Percentiles rank a stretch among this genome's conserved stretches.
These are phyloP conservation scores for Microcera coccophila DNA, from an alignment of 2,329 filamentous ascomycete species.

Conservation along the genomic window DNA sequence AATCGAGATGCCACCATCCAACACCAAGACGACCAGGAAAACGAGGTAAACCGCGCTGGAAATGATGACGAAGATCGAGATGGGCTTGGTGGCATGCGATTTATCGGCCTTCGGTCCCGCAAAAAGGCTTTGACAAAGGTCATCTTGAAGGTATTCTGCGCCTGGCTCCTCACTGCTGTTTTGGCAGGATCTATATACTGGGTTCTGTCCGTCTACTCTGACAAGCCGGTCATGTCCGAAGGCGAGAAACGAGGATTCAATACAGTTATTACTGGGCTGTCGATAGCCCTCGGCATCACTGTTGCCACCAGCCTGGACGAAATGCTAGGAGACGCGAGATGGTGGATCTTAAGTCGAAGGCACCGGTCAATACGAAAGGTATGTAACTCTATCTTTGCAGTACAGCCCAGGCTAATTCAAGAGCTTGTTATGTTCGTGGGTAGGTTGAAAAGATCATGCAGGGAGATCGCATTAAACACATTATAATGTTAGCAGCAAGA, in stretches of 20 bases:
- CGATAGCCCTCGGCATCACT: conserved; percentile 39
- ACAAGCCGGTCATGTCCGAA: not conserved
- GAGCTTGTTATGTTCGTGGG: not conserved
- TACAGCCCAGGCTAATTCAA: not conserved
- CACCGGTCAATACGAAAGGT: conserved; percentile 36
- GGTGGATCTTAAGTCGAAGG: conserved; percentile 38
- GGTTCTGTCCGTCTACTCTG: not conserved
- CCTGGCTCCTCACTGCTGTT: not conserved
- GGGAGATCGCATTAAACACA: not conserved
- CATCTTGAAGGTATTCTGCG: not conserved
- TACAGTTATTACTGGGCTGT: conserved; percentile 37
- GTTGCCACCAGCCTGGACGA: conserved; percentile 38
- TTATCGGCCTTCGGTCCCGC: not conserved
- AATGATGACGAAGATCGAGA: no score
- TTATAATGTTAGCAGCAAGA: not conserved
- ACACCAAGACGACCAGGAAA: no score
- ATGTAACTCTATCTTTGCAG: conserved; percentile 6
- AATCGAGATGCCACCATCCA: no score
- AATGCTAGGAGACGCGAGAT: conserved; percentile 39
- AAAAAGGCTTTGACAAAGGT: not conserved
- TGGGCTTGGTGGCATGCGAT: no score
- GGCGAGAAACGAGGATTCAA: conserved; percentile 41
- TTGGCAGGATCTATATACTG: not conserved
- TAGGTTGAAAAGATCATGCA: not conserved
- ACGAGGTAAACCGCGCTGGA: no score